Percentiles rank a stretch among this genome's conserved stretches.
Conservation (phyloP, 805 yeast genomes). For the Brettanomyces custersianus region DNA sequence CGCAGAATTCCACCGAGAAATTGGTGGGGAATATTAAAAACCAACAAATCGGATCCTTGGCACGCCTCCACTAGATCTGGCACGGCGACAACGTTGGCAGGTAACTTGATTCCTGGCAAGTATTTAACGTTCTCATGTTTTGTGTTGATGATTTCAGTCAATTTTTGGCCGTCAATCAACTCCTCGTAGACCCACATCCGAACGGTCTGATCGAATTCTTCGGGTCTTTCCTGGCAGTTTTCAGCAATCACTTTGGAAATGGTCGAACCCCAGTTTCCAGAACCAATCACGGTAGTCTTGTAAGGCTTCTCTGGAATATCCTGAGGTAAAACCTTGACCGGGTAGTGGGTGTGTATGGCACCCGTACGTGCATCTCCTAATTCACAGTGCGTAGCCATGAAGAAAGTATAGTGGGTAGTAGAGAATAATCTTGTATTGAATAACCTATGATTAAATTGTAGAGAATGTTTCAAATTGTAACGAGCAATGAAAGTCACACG, state of each 20-base stretch:
- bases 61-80: slow-evolving; percentile 77
- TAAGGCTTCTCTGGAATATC: slow-evolving; percentile 27
- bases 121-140: slow-evolving; percentile 92
- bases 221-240: slow-evolving; percentile 64
- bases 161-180: slow-evolving; percentile 60
- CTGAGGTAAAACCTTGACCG: slow-evolving; percentile 10
- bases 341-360: slow-evolving; percentile 13
- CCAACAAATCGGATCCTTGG: slow-evolving; percentile 71
- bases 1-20: slow-evolving; percentile 70
- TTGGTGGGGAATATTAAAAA: slow-evolving; percentile 97
- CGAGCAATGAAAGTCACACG: too few relatives aligned
- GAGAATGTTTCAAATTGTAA: neutral
- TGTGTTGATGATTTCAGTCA: slow-evolving; percentile 86
- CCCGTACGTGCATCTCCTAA: too few relatives aligned
- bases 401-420: neutral
- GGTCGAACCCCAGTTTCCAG: slow-evolving; percentile 98
- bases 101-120: slow-evolving; percentile 81
- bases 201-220: slow-evolving; percentile 63
- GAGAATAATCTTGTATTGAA: neutral
- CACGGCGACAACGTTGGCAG: slow-evolving; percentile 78
- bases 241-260: slow-evolving; percentile 94
- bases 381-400: too few relatives aligned
- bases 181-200: slow-evolving; percentile 98
- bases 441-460: neutral
- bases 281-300: slow-evolving; percentile 75